These are phyloP conservation scores for Trypanosoma boissoni DNA, from an alignment of 208 protist species.

Conservation along the genomic window DNA sequence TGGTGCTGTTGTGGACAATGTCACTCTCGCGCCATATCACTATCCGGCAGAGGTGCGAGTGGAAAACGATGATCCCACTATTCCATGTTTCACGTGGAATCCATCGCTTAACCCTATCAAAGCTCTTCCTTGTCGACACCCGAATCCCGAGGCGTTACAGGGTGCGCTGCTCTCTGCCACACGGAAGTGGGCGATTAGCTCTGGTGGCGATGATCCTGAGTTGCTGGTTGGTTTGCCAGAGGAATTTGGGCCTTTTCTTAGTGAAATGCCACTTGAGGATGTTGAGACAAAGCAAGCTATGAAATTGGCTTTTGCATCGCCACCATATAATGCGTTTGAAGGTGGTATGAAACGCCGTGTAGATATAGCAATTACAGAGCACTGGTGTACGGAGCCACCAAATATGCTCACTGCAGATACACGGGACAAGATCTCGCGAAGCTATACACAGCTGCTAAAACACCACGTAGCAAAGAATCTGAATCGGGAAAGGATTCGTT, in stretches of 20 bases:
- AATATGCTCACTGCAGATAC: slow-evolving; percentile 52
- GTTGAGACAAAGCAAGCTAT: slow-evolving; percentile 93
- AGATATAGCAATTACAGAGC: slow-evolving; percentile 99
- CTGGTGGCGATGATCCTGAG: slow-evolving; percentile 16
- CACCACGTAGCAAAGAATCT: slow-evolving; percentile 98
- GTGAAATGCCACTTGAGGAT: slow-evolving; percentile 90
- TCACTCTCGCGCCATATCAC: slow-evolving; percentile 95
- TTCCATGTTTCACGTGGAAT: slow-evolving; percentile 99
- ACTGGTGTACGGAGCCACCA: slow-evolving; percentile 97
- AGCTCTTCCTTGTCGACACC: slow-evolving; percentile 50
- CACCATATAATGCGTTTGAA: slow-evolving; percentile 96
- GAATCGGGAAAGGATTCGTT: slow-evolving; percentile 84
- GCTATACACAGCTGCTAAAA: slow-evolving; percentile 99
- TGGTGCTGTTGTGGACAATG: slow-evolving; percentile 94
- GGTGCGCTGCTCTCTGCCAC: slow-evolving; percentile 40
- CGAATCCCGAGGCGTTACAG: slow-evolving; percentile 21
- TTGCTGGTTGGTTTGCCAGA: slow-evolving; percentile 56
- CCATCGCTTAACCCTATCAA: slow-evolving; percentile 98
- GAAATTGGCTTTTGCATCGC: slow-evolving; percentile 96
- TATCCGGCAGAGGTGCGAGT: slow-evolving; percentile 91
- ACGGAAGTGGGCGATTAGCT: slow-evolving; percentile 20
- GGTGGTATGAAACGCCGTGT: slow-evolving; percentile 94
- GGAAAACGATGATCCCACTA: slow-evolving; percentile 94
- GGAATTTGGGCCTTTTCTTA: slow-evolving; percentile 81
- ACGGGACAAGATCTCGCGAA: slow-evolving; percentile 95